Percentiles rank a stretch among this genome's conserved stretches.
These are phyloP conservation scores for Solioccasus polychromus DNA, from an alignment of 768 basidiomycete species.

Conservation along the genomic window DNA sequence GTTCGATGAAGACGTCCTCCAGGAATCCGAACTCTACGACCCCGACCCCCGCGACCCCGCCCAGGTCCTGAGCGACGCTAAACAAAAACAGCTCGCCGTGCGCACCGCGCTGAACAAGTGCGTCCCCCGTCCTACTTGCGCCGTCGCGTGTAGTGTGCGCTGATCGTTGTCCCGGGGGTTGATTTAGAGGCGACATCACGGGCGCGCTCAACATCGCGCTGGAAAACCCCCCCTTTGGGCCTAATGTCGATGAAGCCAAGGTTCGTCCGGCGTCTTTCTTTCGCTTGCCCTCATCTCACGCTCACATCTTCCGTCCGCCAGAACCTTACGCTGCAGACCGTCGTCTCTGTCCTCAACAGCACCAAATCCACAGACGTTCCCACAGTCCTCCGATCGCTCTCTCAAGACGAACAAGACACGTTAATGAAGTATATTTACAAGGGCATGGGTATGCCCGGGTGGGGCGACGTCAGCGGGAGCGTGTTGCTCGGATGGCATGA, in stretches of 20 bases:
- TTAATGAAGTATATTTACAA: slow-evolving; percentile 99
- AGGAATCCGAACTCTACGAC: slow-evolving; percentile 83
- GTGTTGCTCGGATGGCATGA: slow-evolving; percentile 87
- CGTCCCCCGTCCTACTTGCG: slow-evolving; percentile 20
- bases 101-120: slow-evolving; percentile 74
- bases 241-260: slow-evolving; percentile 86
- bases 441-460: slow-evolving; percentile 74
- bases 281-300: neutral
- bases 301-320: slow-evolving; percentile 28
- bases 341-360: slow-evolving; percentile 89
- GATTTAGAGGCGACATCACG: slow-evolving; percentile 66
- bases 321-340: slow-evolving; percentile 74
- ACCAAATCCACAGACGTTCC: slow-evolving; percentile 89
- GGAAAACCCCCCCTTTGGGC: slow-evolving; percentile 85
- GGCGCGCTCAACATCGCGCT: slow-evolving; percentile 72
- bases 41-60: slow-evolving; percentile 78
- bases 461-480: slow-evolving; percentile 62
- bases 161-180: neutral
- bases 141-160: neutral
- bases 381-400: slow-evolving; percentile 65
- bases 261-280: slow-evolving; percentile 37
- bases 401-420: slow-evolving; percentile 77
- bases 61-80: slow-evolving; percentile 72
- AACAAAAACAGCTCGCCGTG: slow-evolving; percentile 69
- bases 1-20: slow-evolving; percentile 87